Evolutionary conservation across 768 basidiomycete genomes (phyloP), one percentile per base, ranked within the genome.

Genomic region (Auriscalpium orientale): DNA sequence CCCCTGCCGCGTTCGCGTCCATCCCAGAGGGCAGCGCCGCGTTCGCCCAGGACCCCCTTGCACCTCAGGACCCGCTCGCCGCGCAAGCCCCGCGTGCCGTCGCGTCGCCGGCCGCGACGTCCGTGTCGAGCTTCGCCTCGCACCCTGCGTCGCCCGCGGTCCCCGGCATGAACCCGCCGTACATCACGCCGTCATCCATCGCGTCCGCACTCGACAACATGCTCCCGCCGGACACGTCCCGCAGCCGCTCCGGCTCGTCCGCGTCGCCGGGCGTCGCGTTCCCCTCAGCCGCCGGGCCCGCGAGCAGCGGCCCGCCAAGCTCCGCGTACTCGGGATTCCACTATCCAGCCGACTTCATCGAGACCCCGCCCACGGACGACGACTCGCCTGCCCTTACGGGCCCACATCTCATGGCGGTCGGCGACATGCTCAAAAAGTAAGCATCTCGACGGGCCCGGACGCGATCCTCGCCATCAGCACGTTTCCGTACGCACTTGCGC

Each of bases 381-480:
- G 70, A 69, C 47, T 66, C 68, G 38, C 63, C 66, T 8, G 74
- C 78, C 47, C 53, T 67, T 3, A 61, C 69, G 22, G 71, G 71
- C 22, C 70, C 78, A 1, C 78, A 81, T 65, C 70, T 85, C 62
- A 70, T 74, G 67, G 74, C 72, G 22, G 73, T 80, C 37, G 75
- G 76, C 12, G 74, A 73, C 63, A 73, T 80, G 71, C 67, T 80
- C 43, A 77, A 76, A 66, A 76, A 79, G 86, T 86, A 62, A 67
- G 79, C 62, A 37, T 28, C 28, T 28, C 28, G 28, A 28, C 28
- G 28, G 28, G 28, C 28, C 28, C 28, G 28, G 28, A 28, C 28
- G 28, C 28, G 28, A 28, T 28, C 28, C 28, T 28, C 28, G 21
- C 43, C 47, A 50, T 45, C 65, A 62, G 16, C 56, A 56, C 44